Evolutionary conservation across 1,284 basidiomycete genomes (phyloP), one percentile per base, ranked within the genome.

Genomic region (Cryptococcus sp.): DNA sequence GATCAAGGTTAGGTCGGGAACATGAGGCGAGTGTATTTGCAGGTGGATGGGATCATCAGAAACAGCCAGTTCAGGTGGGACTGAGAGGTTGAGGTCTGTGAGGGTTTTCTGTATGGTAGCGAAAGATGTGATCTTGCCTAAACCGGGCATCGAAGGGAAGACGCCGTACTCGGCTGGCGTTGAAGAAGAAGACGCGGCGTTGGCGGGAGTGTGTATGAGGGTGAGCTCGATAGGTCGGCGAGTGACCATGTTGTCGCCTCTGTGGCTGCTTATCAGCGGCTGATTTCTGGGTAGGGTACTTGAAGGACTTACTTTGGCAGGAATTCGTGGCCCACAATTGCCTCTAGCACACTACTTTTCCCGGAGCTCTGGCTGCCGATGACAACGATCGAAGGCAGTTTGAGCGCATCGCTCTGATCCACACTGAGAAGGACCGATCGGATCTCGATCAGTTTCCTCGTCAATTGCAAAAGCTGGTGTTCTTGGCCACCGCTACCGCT

Each of bases 181-280:
- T 39, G 84, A 81, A 4, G 85, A 84, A 31, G 72, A 71, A 1
- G 69, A 70, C 0, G 72, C 67, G 13, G 80, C 81, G 8, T 81
- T 76, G 8, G 79, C 73, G 16, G 91, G 90, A 0, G 91, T 96
- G 74, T 99, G 91, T 60, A 99, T 88, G 51, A 99, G 87, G 0
- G 95, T 99, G 57, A 99, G 85, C 76, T 99, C 95, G 70, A 99
- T 96, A 0, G 95, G 96, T 50, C 95, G 88, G 2, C 95, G 90
- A 1, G 95, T 99, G 47, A 99, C 96, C 96, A 99, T 99, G 79
- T 99, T 99, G 79, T 94, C 90, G 58, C 95, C 95, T 81, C 93
- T 72, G 10, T 13, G 50, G 31, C 4, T 2, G 31, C 31, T 35
- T 27, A 50, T 59, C 15, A 60, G 50, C 47, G 45, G 45, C 31